Evolutionary conservation across 1,284 basidiomycete genomes (phyloP), one percentile per base, ranked within the genome.

Genomic region (Ustilago bromivora): DNA sequence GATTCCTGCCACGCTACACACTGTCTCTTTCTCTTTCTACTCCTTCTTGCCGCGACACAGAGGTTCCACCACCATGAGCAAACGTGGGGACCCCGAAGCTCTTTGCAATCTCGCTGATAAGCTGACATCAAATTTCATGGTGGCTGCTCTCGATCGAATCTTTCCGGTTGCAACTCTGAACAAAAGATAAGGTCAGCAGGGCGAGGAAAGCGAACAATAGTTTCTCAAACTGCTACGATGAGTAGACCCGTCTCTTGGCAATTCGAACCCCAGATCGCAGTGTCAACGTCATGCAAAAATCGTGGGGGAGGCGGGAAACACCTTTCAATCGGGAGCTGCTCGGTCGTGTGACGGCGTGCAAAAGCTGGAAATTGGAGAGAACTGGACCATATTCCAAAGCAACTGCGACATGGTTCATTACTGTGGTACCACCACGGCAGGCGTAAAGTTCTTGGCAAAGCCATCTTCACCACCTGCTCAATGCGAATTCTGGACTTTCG

Each of bases 321-420:
- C 38, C 15, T 40, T 40, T 10, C 23, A 12, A 19, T 41, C 61
- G 61, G 61, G 13, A n/a, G 10, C 54, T 49, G 53, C 55, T 63
- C 61, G 54, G 61, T 63, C 61, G 61, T 57, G 61, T 56, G 61
- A 63, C 54, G 46, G 43, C 52, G 35, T n/a, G 54, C n/a, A 40
- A 40, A 34, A 17, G 54, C 17, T 13, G 31, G 4, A 51, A 40
- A 23, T 34, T 12, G 31, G 15, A n/a, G 13, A 41, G 17, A 41
- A 17, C 11, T 28, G 23, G 40, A n/a, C 17, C 40, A 7, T 41
- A 4, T 41, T 17, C 40, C 13, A 17, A 41, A 53, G 46, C 46
- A 31, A 19, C n/a, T 49, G n/a, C 23, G 23, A 28, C 23, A 28
- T 28, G 23, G 3, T 28, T 28, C 23, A 28, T 28, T 28, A 31